These are phyloP conservation scores for Cyphellophora europaea DNA, from an alignment of 2,329 filamentous ascomycete species.

Conservation along the genomic window DNA sequence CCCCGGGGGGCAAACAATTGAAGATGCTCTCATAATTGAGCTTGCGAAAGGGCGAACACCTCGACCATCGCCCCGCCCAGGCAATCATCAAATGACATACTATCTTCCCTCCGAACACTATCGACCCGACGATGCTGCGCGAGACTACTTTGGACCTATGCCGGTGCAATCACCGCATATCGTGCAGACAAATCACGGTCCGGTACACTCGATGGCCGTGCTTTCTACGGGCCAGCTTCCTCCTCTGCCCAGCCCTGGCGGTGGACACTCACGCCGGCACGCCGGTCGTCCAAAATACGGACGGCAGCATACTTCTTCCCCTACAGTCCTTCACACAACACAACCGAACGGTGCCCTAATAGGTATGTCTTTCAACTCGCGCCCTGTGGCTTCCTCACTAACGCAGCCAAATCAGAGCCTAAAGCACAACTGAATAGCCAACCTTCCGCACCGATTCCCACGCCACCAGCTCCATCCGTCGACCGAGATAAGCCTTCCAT, in stretches of 20 bases:
- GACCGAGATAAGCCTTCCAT: constrained; percentile 34
- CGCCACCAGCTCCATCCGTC: constrained; percentile 37
- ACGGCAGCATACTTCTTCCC: constrained; percentile 72
- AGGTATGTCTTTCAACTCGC: constrained; percentile 16
- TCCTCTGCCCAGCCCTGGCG: constrained; percentile 73
- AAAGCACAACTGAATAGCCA: constrained; percentile 31
- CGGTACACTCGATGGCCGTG: constrained; percentile 63
- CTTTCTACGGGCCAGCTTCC: constrained; percentile 72
- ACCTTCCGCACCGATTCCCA: constrained; percentile 39
- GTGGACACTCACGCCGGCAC: constrained; percentile 47
- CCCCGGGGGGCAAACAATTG: constrained; percentile 75
- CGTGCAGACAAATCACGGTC: constrained; percentile 26
- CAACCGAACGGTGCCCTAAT: constrained; percentile 23
- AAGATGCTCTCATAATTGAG: constrained; percentile 87
- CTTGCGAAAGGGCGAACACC: constrained; percentile 68
- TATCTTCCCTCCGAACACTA: constrained; percentile 48
- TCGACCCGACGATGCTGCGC: constrained; percentile 57
- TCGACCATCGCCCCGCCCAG: constrained; percentile 61
- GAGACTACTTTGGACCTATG: constrained; percentile 78
- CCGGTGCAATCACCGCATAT: constrained; percentile 35
- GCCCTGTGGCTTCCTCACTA: constrained; percentile 30
- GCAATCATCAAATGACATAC: constrained; percentile 42
- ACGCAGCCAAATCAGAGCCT: constrained; percentile 25
- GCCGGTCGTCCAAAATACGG: constrained; percentile 51
- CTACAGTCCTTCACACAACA: constrained; percentile 55